phyloP scores from a whole-genome alignment of 2,329 filamentous ascomycete genomes.

The Alternaria solani region DNA sequence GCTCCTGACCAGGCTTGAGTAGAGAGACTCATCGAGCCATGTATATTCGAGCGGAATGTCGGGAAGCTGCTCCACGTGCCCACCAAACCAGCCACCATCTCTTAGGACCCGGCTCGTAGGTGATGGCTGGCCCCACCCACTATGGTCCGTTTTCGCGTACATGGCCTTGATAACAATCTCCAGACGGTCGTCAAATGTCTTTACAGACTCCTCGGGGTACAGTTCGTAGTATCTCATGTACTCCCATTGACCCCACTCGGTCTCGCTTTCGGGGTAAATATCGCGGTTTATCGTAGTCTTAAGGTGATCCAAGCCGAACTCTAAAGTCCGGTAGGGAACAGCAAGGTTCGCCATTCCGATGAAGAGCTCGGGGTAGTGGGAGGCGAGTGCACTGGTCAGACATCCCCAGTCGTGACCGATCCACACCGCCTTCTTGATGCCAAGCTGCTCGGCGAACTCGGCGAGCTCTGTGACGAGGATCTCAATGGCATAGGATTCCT shows the following conservation, averaged over 20 bases:
- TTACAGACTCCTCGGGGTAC: conserved; percentile 23
- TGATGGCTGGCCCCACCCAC: conserved; percentile 34
- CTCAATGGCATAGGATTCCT: conserved; percentile 44
- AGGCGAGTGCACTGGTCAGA: conserved; percentile 41
- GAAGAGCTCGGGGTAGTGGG: conserved; percentile 45
- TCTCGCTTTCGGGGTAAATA: conserved; percentile 56
- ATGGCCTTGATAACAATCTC: conserved; percentile 34
- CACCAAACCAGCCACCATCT: conserved; percentile 47
- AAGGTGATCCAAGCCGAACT: conserved; percentile 51
- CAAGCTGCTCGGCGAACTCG: conserved; percentile 52
- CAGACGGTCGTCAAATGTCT: conserved; percentile 31
- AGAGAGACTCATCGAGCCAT: conserved; percentile 40
- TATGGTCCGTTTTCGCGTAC: conserved; percentile 36
- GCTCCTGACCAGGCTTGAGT: conserved; percentile 40
- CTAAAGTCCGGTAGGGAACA: conserved; percentile 55
- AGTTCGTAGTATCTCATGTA: conserved; percentile 47
- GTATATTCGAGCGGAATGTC: conserved; percentile 42
- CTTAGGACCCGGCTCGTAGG: conserved; percentile 21
- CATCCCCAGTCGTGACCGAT: conserved; percentile 58
- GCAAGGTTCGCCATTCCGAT: conserved; percentile 37
- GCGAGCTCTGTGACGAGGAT: conserved; percentile 39
- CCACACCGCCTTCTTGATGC: conserved; percentile 56
- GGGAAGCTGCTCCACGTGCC: conserved; percentile 33
- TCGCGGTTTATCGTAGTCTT: conserved; percentile 53
- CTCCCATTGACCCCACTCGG: conserved; percentile 49